Percentiles rank a stretch among this genome's conserved stretches.
Conservation (phyloP, 495 filamentous ascomycete species). For the Aspergillus mulundensis region DNA sequence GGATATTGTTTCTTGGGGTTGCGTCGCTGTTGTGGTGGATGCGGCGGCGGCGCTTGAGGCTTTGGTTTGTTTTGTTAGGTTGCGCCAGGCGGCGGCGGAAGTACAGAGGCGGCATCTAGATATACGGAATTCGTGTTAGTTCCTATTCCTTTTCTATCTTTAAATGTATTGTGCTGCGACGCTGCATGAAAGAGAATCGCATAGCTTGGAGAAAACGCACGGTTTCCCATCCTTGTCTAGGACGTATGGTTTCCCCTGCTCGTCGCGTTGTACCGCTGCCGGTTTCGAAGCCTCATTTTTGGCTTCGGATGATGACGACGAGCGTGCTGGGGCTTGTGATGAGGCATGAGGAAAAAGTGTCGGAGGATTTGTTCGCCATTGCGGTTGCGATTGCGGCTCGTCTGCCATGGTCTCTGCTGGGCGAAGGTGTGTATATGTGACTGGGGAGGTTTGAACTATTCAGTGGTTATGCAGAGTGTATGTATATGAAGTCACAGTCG, state of each 20-base stretch:
- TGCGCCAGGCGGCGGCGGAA: constrained; percentile 64
- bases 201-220: neutral
- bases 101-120: constrained; percentile 85
- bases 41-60: constrained; percentile 10
- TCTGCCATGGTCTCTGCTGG: constrained; percentile 2
- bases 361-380: constrained; percentile 2
- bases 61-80: constrained; percentile 58
- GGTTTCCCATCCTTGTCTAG: constrained; percentile 3
- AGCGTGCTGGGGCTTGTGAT: constrained; percentile 11
- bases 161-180: neutral
- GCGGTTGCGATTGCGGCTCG: constrained; percentile 8
- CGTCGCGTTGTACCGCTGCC: constrained; percentile 81
- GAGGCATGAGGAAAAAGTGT: constrained; percentile 7
- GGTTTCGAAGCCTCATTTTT: constrained; percentile 20
- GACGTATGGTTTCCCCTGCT: constrained; percentile 93
- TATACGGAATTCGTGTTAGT: constrained; percentile 2
- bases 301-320: constrained; percentile 23
- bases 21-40: neutral
- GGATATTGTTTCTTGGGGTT: constrained; percentile 12
- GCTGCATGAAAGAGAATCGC: neutral
- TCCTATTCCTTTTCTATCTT: neutral
- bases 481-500: neutral
- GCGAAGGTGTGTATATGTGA: neutral
- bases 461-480: neutral
- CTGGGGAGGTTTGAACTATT: neutral